Base-by-base conservation (phyloP, 2,329 filamentous ascomycete genomes). In the Fusarium sambucinum region DNA sequence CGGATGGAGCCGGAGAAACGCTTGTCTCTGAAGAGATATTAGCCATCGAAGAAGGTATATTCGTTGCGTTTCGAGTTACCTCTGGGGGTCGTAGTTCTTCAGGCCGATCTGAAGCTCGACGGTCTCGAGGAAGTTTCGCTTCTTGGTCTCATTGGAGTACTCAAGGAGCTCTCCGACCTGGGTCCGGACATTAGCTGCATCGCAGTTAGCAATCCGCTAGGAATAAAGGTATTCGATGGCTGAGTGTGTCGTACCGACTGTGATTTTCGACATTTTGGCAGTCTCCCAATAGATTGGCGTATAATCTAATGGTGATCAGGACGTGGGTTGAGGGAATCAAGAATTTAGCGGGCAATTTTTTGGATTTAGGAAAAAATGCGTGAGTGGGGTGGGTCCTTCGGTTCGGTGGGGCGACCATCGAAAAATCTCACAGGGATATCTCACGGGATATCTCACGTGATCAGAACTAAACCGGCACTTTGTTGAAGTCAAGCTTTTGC, bases 1-100 rank as follows among this genome's bases (percentile, higher is more conserved):
- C 92, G 94, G 88, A 99, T 92, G 84, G 96, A 98, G 85, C 96
- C 96, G 62, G 93, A 97, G 95, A 99, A 99, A 97, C 95, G 95
- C 95, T 99, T 99, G 88, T 99, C 96, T 93, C 96, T 95, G 91
- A 9, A 19, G 13, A 19, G 42, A 16, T 11, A 11, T 23, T 41
- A 25, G 23, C 21, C 40, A 41, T 25, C 21, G n/a, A 38, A 38
- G 35, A 38, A 38, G 35, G 12, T 21, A 14, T 38, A 38, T 38
- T 21, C 35, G 10, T 21, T 38, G 6, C n/a, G n/a, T 13, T 12
- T 13, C 11, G 40, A 30, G 27, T 19, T 19, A 29, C 27, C 27
- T 19, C 45, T 98, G 88, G 81, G 96, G 95, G 83, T 99, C 92
- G 87, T 97, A 97, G 91, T 97, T 97, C 92, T 97, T 96, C 82